A percentile compares a stretch with the other conserved stretches of the same genome.
These are phyloP conservation scores for Sequoiadendron giganteum DNA, from an alignment of 75 land plant species.

Conservation along the genomic window DNA sequence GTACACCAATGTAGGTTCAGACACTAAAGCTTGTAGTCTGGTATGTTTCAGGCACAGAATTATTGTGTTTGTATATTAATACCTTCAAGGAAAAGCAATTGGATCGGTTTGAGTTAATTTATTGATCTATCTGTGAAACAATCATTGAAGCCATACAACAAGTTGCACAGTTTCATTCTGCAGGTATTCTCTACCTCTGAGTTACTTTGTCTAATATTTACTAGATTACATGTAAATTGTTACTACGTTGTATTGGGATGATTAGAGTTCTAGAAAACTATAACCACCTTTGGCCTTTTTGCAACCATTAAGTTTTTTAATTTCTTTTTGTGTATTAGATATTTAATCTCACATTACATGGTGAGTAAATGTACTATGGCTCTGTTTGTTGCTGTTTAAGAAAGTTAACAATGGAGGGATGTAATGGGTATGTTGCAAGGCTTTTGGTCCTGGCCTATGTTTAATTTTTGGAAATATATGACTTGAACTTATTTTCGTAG, in stretches of 20 bases:
- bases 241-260: not conserved
- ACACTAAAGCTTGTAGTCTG: not conserved
- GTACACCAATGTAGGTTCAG: not conserved
- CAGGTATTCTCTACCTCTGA: slow-evolving; percentile 5
- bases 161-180: not conserved
- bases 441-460: not conserved
- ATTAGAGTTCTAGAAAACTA: not conserved
- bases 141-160: not conserved
- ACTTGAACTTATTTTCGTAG: not conserved
- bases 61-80: not conserved
- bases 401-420: not conserved
- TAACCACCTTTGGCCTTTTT: not conserved
- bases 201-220: not conserved
- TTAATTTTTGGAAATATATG: not conserved
- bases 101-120: slow-evolving; percentile 4
- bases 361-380: not conserved
- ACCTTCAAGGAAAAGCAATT: not conserved
- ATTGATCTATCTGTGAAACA: not conserved
- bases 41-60: slow-evolving; percentile 8
- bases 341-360: not conserved
- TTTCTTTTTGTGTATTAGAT: not conserved
- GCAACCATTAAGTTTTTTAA: not conserved
- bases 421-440: slow-evolving; percentile 5
- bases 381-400: not conserved
- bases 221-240: not conserved